A percentile compares a stretch with the other conserved stretches of the same genome.
phyloP scores from a whole-genome alignment of 2,329 filamentous ascomycete genomes.

The Exutisphaerella laricina region DNA sequence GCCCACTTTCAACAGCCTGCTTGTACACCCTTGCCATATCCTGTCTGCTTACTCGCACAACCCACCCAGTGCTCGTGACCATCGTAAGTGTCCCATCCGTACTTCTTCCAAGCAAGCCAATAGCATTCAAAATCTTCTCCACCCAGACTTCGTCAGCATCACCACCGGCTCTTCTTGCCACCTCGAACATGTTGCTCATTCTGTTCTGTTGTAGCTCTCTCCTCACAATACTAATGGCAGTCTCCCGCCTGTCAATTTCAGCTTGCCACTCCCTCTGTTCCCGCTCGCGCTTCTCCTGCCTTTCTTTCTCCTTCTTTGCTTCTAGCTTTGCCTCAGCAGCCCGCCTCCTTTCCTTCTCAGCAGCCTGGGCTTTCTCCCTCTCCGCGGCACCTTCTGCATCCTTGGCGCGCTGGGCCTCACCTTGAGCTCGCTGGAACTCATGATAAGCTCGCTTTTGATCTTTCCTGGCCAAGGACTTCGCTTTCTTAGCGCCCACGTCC shows the following conservation, averaged over 20 bases:
- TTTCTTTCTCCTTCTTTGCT: conserved; percentile 37
- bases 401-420: conserved; percentile 40
- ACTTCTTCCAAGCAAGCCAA: conserved; percentile 33
- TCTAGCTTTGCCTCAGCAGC: conserved; percentile 41
- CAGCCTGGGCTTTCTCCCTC: conserved; percentile 39
- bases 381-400: conserved; percentile 42
- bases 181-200: conserved; percentile 36
- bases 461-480: conserved; percentile 42
- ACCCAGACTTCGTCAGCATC: conserved; percentile 39
- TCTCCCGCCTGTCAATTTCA: conserved; percentile 33
- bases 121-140: conserved; percentile 39
- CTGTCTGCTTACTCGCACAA: conserved; percentile 36
- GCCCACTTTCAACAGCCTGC: conserved; percentile 27
- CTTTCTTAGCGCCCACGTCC: conserved; percentile 46
- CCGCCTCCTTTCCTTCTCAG: conserved; percentile 38
- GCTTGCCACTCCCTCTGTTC: conserved; percentile 36
- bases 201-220: conserved; percentile 28
- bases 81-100: conserved; percentile 30
- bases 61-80: conserved; percentile 42
- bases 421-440: conserved; percentile 46
- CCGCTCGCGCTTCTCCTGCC: conserved; percentile 36
- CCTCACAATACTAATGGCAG: conserved; percentile 31
- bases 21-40: conserved; percentile 40
- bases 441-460: conserved; percentile 44
- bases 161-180: conserved; percentile 39